Percentiles rank a stretch among this genome's conserved stretches.
phyloP scores from a whole-genome alignment of 2,329 filamentous ascomycete genomes.

The Alternaria ventricosa region DNA sequence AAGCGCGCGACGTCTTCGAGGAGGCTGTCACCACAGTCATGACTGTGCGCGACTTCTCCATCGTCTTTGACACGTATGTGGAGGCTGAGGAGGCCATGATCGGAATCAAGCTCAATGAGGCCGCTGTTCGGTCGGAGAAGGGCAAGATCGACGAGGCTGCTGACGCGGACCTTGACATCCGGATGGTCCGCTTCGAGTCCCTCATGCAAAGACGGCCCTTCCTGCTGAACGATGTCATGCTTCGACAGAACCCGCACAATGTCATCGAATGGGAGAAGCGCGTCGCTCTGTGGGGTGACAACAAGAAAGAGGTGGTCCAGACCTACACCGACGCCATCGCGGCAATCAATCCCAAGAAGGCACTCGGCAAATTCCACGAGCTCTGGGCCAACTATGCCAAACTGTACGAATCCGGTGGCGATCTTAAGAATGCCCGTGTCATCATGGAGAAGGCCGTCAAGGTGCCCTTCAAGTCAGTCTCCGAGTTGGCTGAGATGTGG shows the following conservation, averaged over 20 bases:
- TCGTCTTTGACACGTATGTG: conserved; percentile 94
- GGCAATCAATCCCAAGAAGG: conserved; percentile 92
- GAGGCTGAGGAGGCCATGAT: conserved; percentile 98
- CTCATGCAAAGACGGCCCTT: conserved; percentile 97
- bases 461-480: conserved; percentile 97
- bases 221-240: conserved; percentile 90
- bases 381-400: conserved; percentile 97
- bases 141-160: conserved; percentile 79
- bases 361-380: conserved; percentile 89
- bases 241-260: conserved; percentile 95
- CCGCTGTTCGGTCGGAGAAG: conserved; percentile 78
- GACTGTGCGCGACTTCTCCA: conserved; percentile 96
- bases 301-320: conserved; percentile 87
- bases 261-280: conserved; percentile 97
- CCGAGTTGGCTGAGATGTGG: conserved; percentile 97
- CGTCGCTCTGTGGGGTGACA: conserved; percentile 93
- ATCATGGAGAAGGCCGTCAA: conserved; percentile 99
- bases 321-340: conserved; percentile 95
- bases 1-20: conserved; percentile 90
- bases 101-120: conserved; percentile 86
- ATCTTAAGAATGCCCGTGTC: conserved; percentile 81
- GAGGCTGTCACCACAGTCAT: conserved; percentile 97
- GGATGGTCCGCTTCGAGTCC: conserved; percentile 98
- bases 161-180: conserved; percentile 92
- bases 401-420: conserved; percentile 89